A percentile compares a stretch with the other conserved stretches of the same genome.
These are phyloP conservation scores for Microsporum canis DNA, from an alignment of 2,329 filamentous ascomycete genomes.

Conservation along the genomic window DNA sequence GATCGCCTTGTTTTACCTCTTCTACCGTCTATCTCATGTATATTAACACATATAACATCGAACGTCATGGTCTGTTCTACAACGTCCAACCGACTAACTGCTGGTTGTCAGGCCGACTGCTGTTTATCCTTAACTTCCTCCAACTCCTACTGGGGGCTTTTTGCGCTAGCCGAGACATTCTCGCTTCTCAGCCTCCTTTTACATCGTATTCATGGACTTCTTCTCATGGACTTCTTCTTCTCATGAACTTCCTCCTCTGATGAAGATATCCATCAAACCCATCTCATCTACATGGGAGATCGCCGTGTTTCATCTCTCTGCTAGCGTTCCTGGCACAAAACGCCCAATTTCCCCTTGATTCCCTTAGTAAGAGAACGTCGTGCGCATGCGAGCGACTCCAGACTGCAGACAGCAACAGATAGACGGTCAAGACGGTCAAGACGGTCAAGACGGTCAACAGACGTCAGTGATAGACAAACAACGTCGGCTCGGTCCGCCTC, in stretches of 20 bases:
- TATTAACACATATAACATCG: background rate
- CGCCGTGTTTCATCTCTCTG: conserved; percentile 7
- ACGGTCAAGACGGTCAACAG: no score
- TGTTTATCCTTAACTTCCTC: background rate
- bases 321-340: background rate
- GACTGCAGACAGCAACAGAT: background rate
- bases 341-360: background rate
- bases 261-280: no score
- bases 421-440: no score
- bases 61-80: no score
- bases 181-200: conserved; percentile 1
- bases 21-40: background rate
- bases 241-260: no score
- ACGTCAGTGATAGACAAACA: background rate
- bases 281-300: background rate
- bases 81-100: no score
- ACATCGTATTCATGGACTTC: no score
- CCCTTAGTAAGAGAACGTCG: background rate
- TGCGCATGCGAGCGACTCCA: background rate
- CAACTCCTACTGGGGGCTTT: background rate
- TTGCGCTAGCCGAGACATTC: no score
- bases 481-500: background rate
- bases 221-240: no score
- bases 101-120: background rate
- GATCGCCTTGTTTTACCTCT: background rate